Evolutionary conservation across 345 rosid genomes (phyloP), one percentile per base, ranked within the genome.

Genomic region (Eutrema yunnanense): DNA sequence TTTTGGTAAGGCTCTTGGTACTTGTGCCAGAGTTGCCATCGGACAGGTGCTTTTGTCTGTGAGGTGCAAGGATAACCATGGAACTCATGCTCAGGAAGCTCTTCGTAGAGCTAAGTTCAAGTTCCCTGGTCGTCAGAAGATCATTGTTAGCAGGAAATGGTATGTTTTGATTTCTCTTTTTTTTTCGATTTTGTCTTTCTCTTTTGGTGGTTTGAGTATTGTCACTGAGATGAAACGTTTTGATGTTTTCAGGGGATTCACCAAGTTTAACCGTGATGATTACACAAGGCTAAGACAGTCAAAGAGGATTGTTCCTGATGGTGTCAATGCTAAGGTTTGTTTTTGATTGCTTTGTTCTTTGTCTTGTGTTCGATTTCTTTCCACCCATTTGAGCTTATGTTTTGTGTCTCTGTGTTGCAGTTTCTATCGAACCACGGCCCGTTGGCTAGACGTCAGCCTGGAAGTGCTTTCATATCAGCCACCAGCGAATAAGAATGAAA

Each of bases 111-210:
- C 87, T 9, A 82, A 86, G 70, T 86, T 84, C 55, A 86, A 86
- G 86, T 84, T 86, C 51, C 90, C 86, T 63, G 90, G 87, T 55
- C 84, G 83, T 50, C 86, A 84, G 44, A 84, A 84, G 86, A 84
- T 84, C 49, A 84, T 86, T 70, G 83, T 82, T 67, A 84, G 84
- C 86, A 81, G 86, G 82, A 86, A 84, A 49, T 84, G 90, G 90
- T 86, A 77, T 66, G 76, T 40, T 3, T 34, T 2, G 12, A 32
- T n/a, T 7, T 26, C 5, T 62, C 22, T 6, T 1, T n/a, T 6
- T 1, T n/a, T 62, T 36, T 14, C 8, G 4, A 22, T 30, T 16
- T 26, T 2, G 2, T 26, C n/a, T 19, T 70, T 26, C n/a, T 19
- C 59, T 10, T 60, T 63, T 16, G 3, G 6, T 11, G n/a, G 16